phyloP scores from a whole-genome alignment of 2,329 filamentous ascomycete genomes.

The Monosporascus sp. region DNA sequence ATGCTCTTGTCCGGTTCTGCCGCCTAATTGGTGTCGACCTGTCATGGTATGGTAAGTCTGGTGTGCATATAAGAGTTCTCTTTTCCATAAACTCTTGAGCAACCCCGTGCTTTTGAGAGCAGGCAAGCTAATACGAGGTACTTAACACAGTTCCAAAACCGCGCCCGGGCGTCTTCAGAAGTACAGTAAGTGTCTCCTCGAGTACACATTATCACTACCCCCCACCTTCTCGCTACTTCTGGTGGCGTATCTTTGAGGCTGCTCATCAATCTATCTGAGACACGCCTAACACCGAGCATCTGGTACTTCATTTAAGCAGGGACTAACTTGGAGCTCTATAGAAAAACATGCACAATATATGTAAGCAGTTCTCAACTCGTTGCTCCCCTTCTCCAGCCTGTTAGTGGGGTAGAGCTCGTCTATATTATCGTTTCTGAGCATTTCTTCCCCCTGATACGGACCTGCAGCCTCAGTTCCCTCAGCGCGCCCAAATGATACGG shows the following conservation, averaged over 20 bases:
- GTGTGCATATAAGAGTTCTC: background rate
- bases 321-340: background rate
- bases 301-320: too few relatives aligned
- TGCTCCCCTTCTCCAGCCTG: too few relatives aligned
- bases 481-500: too few relatives aligned
- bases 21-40: slow-evolving; percentile 61
- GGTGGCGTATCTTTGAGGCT: too few relatives aligned
- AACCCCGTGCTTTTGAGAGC: background rate
- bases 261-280: too few relatives aligned
- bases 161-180: slow-evolving; percentile 70
- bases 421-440: too few relatives aligned
- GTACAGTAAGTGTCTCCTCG: slow-evolving; percentile 41
- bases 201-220: background rate
- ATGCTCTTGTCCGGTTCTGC: slow-evolving; percentile 69
- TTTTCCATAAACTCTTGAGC: background rate
- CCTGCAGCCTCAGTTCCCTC: too few relatives aligned
- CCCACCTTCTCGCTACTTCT: too few relatives aligned
- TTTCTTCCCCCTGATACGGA: too few relatives aligned
- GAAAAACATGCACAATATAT: slow-evolving; percentile 85
- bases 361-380: background rate
- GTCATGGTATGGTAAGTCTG: slow-evolving; percentile 60
- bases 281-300: too few relatives aligned
- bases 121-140: slow-evolving; percentile 4
- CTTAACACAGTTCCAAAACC: slow-evolving; percentile 62
- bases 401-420: too few relatives aligned